phyloP scores from a whole-genome alignment of 768 basidiomycete species.

The Solioccasus polychromus region DNA sequence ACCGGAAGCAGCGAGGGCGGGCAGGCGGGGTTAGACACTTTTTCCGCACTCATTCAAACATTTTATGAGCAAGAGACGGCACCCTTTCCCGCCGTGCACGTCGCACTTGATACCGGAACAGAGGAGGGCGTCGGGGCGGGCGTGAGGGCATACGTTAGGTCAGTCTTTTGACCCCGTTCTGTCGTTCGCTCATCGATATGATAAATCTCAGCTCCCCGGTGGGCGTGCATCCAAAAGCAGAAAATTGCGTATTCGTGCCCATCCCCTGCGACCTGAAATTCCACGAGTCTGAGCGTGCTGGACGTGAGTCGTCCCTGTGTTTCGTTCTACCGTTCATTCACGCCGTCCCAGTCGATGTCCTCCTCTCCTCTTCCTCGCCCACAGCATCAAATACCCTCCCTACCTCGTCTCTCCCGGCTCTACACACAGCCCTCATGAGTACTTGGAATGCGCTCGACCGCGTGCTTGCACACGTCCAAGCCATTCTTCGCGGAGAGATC shows the following conservation, averaged over 20 bases:
- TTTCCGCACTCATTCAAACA: constrained; percentile 96
- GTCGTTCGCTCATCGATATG: constrained; percentile 10
- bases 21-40: constrained; percentile 66
- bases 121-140: constrained; percentile 63
- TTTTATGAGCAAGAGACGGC: constrained; percentile 93
- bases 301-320: constrained; percentile 52
- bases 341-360: constrained; percentile 66
- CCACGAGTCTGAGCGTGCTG: constrained; percentile 80
- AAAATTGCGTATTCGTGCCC: constrained; percentile 93
- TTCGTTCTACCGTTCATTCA: constrained; percentile 5
- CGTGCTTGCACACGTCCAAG: constrained; percentile 80
- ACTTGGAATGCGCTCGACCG: constrained; percentile 81
- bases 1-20: constrained; percentile 66
- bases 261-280: constrained; percentile 85
- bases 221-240: constrained; percentile 84
- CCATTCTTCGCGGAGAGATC: constrained; percentile 73
- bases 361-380: constrained; percentile 53
- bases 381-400: constrained; percentile 39
- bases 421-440: constrained; percentile 50
- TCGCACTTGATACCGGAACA: constrained; percentile 84
- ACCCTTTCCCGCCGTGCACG: constrained; percentile 85
- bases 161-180: constrained; percentile 16
- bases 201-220: constrained; percentile 66
- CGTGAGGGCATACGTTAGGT: constrained; percentile 88
- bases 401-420: constrained; percentile 57